Evolutionary conservation across 192 early-diverging fungal genomes (phyloP).

Genomic region (Backusella parvicylindrica): DNA sequence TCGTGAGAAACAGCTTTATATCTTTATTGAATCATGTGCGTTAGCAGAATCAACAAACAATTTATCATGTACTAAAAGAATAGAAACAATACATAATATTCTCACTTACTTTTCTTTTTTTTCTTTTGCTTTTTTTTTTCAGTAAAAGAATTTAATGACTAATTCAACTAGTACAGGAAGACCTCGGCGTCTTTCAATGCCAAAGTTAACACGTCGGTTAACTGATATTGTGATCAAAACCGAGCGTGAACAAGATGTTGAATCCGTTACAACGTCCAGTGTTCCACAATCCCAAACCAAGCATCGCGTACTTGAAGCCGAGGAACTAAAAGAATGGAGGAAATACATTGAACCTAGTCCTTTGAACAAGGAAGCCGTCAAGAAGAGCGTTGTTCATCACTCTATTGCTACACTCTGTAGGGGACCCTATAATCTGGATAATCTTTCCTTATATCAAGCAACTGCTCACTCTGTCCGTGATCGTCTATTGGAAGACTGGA

Average conservation of each 20-base stretch:
- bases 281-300: conserved; percentile 3
- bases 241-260: background rate
- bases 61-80: too few relatives aligned
- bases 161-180: too few relatives aligned
- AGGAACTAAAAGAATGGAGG: conserved; percentile 9
- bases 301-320: background rate
- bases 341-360: background rate
- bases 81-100: too few relatives aligned
- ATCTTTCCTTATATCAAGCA: conserved; percentile 91
- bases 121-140: too few relatives aligned
- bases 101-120: too few relatives aligned
- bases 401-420: conserved; percentile 86
- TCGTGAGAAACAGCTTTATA: too few relatives aligned
- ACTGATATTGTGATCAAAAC: conserved; percentile 18
- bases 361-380: conserved; percentile 62
- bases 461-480: conserved; percentile 89
- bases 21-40: too few relatives aligned
- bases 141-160: too few relatives aligned
- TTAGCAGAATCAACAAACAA: too few relatives aligned
- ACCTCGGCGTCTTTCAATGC: conserved; percentile 21
- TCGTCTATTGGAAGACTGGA: conserved; percentile 27
- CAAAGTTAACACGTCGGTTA: conserved; percentile 17
- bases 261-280: conserved; percentile 7
- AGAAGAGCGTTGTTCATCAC: conserved; percentile 85
- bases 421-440: conserved; percentile 86